phyloP scores from a whole-genome alignment of 129 eudicot genomes.

The Chrysanthemum makinoi region DNA sequence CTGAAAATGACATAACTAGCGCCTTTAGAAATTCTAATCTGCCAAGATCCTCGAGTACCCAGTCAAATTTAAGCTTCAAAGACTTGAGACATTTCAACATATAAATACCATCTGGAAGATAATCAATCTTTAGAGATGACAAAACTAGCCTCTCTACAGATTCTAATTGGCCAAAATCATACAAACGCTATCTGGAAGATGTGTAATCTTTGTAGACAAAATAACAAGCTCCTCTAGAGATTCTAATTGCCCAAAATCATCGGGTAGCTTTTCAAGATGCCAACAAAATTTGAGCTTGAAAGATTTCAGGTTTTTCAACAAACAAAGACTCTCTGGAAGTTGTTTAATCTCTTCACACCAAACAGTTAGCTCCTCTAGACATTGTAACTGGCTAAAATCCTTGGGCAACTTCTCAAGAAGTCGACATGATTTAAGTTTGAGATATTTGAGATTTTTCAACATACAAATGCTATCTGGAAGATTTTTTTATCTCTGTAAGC shows the following conservation, averaged over 20 bases:
- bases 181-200: neutral
- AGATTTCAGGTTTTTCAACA: neutral
- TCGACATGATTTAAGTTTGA: neutral
- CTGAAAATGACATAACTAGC: too few relatives aligned
- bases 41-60: too few relatives aligned
- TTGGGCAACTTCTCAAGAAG: slow-evolving; percentile 1
- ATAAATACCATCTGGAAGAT: too few relatives aligned
- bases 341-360: neutral
- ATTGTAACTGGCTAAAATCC: neutral
- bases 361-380: neutral
- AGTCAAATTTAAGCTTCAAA: too few relatives aligned
- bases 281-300: neutral
- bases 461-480: neutral
- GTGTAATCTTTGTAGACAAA: neutral
- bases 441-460: slow-evolving; percentile 1
- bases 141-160: too few relatives aligned
- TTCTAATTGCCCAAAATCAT: neutral
- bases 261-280: neutral
- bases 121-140: too few relatives aligned
- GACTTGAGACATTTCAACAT: too few relatives aligned
- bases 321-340: neutral
- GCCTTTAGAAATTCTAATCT: too few relatives aligned
- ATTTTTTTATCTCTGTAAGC: too few relatives aligned
- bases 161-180: neutral
- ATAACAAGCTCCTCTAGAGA: neutral